A percentile compares a stretch with the other conserved stretches of the same genome.
Evolutionary conservation across 208 protist species (phyloP).

Genomic region (Angomonas deanei): DNA sequence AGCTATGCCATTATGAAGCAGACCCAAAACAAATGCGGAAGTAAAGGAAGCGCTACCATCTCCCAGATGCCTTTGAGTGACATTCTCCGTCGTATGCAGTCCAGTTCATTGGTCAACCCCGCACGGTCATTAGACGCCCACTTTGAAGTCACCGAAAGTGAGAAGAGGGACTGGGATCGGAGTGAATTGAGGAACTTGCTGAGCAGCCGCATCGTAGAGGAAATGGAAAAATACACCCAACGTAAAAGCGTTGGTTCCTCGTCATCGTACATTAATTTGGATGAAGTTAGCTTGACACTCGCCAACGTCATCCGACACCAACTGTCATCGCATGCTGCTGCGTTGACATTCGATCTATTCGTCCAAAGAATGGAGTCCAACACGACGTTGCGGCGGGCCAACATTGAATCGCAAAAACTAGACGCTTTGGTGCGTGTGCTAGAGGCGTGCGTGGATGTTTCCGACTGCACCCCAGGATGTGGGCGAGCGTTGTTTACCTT

Average conservation of each 20-base stretch:
- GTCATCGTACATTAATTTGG: slow-evolving; percentile 27
- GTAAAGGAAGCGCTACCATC: background rate
- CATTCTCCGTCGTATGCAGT: slow-evolving; percentile 75
- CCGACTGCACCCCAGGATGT: background rate
- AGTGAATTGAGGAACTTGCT: background rate
- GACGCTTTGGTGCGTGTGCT: slow-evolving; percentile 55
- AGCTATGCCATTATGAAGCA: background rate
- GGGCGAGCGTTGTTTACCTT: slow-evolving; percentile 17
- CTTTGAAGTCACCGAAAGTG: slow-evolving; percentile 21
- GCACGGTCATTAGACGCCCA: slow-evolving; percentile 62
- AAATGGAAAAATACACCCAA: background rate
- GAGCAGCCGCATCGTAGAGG: background rate
- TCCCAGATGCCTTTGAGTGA: slow-evolving; percentile 47
- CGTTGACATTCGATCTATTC: background rate
- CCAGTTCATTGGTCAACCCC: slow-evolving; percentile 53
- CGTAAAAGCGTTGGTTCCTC: background rate
- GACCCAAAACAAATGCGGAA: background rate
- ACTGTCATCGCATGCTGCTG: slow-evolving; percentile 28
- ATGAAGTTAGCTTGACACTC: slow-evolving; percentile 49
- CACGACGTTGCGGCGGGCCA: background rate
- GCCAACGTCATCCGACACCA: slow-evolving; percentile 61
- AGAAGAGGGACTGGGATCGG: background rate
- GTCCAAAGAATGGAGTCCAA: background rate
- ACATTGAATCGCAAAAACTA: background rate
- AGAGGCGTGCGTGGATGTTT: slow-evolving; percentile 51